Conservation (phyloP, 768 basidiomycete species). For the Antrodiella citrinella region DNA sequence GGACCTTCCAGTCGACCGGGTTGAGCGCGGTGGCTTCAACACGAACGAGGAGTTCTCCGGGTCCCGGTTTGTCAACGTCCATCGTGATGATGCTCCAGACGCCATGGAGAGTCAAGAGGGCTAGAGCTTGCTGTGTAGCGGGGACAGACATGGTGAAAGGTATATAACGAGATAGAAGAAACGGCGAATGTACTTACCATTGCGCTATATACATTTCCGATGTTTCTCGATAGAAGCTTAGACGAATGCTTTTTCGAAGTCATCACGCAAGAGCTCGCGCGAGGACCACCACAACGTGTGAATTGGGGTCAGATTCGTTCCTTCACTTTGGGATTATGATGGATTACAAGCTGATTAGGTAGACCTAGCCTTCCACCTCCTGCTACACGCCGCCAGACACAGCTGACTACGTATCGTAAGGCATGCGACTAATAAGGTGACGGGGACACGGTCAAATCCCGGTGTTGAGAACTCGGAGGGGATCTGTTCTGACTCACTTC, state of each 20-base stretch:
- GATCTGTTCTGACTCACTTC: too few species aligned
- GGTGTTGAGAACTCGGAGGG: too few species aligned
- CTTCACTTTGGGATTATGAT: background rate
- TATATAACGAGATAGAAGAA: background rate
- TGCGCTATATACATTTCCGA: background rate
- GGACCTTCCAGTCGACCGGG: constrained; percentile 10
- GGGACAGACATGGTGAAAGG: background rate
- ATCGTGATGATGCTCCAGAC: background rate
- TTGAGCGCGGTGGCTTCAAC: constrained; percentile 14
- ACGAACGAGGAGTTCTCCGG: constrained; percentile 12
- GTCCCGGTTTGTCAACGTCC: constrained; percentile 8
- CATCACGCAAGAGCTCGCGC: background rate
- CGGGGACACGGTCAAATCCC: too few species aligned
- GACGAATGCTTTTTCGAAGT: background rate
- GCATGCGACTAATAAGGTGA: too few species aligned
- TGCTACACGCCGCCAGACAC: too few species aligned
- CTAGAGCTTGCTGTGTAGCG: constrained; percentile 3
- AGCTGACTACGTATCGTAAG: too few species aligned
- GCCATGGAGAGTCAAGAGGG: background rate
- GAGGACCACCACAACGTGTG: background rate
- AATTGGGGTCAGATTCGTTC: background rate
- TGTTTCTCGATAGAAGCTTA: background rate
- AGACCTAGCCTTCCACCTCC: too few species aligned
- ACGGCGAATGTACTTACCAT: background rate
- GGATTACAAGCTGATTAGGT: too few species aligned